A percentile compares a stretch with the other conserved stretches of the same genome.
These are phyloP conservation scores for Dovyalis caffra DNA, from an alignment of 345 rosid genomes.

Conservation along the genomic window DNA sequence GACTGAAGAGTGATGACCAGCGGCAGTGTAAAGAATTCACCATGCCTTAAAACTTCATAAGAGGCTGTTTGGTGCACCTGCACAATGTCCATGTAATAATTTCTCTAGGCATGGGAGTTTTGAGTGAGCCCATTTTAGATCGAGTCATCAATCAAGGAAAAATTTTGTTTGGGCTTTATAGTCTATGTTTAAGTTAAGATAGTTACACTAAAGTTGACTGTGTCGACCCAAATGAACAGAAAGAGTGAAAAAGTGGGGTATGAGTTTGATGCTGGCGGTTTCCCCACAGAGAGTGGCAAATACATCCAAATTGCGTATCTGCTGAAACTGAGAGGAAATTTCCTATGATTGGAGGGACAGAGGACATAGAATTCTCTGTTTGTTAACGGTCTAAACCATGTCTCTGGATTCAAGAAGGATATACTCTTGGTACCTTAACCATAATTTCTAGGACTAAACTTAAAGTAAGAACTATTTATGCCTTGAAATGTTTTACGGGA, in stretches of 20 bases:
- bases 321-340: background rate
- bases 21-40: background rate
- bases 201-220: background rate
- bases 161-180: background rate
- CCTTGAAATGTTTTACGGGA: background rate
- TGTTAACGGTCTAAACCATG: background rate
- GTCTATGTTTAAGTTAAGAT: background rate
- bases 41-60: background rate
- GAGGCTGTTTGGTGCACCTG: background rate
- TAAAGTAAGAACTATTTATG: background rate
- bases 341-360: background rate
- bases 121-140: background rate
- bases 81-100: no score
- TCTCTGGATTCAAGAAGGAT: constrained; percentile 1
- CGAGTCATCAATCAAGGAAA: background rate
- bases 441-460: background rate
- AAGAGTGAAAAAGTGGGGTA: background rate
- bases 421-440: background rate
- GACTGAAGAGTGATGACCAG: background rate
- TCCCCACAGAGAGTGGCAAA: background rate
- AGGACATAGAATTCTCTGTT: background rate
- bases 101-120: background rate
- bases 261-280: background rate
- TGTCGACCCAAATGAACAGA: background rate
- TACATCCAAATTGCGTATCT: background rate